Conservation (phyloP, 2,329 filamentous ascomycete species). For the Apiospora hydei region DNA sequence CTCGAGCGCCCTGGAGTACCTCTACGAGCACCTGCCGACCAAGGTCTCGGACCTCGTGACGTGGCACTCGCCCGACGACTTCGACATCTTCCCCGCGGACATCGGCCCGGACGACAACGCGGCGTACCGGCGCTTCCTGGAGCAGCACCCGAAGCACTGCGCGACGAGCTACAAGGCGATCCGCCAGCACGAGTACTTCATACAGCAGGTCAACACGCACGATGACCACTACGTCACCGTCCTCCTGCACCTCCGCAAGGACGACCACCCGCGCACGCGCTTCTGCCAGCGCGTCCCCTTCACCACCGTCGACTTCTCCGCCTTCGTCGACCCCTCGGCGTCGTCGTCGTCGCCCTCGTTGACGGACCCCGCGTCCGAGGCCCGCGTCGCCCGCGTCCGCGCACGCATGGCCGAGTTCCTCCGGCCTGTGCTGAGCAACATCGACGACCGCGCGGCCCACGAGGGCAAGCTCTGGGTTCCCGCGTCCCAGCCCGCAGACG, state of each 20-base stretch:
- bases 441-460: neutral
- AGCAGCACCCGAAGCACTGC: neutral
- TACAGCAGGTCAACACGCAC: constrained; percentile 14
- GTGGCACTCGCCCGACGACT: neutral
- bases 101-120: neutral
- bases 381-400: neutral
- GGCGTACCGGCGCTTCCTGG: neutral
- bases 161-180: neutral
- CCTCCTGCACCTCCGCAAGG: neutral
- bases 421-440: neutral
- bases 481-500: neutral
- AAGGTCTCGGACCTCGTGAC: neutral
- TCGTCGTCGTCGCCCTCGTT: no score
- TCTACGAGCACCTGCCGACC: neutral
- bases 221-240: constrained; percentile 21
- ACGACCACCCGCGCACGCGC: neutral
- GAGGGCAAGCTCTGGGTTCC: constrained; percentile 9
- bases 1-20: neutral
- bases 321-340: neutral
- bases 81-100: neutral
- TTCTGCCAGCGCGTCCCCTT: neutral
- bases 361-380: no score
- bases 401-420: neutral
- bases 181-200: neutral
- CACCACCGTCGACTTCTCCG: neutral